These are phyloP conservation scores for Medicago lupulina DNA, from an alignment of 306 rosid genomes.

Conservation along the genomic window DNA sequence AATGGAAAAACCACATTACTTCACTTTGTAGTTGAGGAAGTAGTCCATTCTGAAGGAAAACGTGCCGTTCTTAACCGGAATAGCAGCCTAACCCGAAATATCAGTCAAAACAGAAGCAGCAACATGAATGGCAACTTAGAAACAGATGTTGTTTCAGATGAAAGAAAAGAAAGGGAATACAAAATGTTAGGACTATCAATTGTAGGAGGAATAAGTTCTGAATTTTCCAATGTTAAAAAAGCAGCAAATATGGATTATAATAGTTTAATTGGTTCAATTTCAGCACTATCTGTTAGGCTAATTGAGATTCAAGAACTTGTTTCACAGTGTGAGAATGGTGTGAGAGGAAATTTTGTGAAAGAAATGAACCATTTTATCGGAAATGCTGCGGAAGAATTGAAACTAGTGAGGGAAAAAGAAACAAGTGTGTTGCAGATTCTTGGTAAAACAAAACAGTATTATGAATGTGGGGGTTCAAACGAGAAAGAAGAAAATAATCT, in stretches of 20 bases:
- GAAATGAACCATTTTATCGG: conserved; percentile 77
- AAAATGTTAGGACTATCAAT: conserved; percentile 75
- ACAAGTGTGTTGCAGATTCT: conserved; percentile 65
- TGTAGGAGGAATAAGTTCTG: conserved; percentile 90
- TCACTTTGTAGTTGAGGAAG: conserved; percentile 92
- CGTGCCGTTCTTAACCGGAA: conserved; percentile 66
- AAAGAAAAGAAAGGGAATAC: conserved; percentile 71
- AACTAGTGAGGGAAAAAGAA: conserved; percentile 57
- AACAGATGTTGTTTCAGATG: conserved; percentile 42
- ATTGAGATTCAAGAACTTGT: conserved; percentile 52
- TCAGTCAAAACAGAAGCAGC: conserved; percentile 42
- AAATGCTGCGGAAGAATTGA: conserved; percentile 64
- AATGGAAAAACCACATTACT: conserved; percentile 94
- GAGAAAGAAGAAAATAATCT: conserved; percentile 55
- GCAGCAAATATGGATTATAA: conserved; percentile 68
- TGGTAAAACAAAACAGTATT: conserved; percentile 67
- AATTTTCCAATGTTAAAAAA: conserved; percentile 78
- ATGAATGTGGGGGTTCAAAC: conserved; percentile 72
- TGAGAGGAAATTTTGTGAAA: conserved; percentile 62
- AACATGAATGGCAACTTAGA: conserved; percentile 36
- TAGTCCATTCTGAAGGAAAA: conserved; percentile 86
- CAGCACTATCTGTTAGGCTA: conserved; percentile 56
- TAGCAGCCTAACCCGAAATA: conserved; percentile 55
- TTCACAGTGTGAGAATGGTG: conserved; percentile 50
- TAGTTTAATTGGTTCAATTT: conserved; percentile 50